Evolutionary conservation across 257 asterid species (phyloP).

Genomic region (Primulina tabacum): DNA sequence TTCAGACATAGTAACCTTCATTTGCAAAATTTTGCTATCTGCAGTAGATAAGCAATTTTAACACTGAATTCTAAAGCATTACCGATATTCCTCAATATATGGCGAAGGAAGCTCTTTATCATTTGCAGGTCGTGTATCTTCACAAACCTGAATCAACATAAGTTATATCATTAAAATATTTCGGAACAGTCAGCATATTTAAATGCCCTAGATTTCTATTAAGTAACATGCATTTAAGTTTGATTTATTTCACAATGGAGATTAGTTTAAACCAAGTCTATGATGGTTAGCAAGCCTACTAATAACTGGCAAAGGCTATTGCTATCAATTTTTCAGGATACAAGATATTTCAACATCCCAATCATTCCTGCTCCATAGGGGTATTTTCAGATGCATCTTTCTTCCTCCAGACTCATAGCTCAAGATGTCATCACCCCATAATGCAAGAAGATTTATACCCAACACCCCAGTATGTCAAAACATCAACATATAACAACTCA

Average conservation of each 20-base stretch:
- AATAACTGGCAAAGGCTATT: not conserved
- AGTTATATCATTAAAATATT: conserved; percentile 3
- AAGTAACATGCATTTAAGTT: not conserved
- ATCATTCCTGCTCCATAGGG: not conserved
- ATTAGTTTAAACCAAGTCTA: conserved; percentile 4
- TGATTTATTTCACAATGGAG: conserved; percentile 10
- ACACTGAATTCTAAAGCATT: conserved; percentile 22
- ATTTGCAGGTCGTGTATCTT: conserved; percentile 66
- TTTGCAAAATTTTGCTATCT: not conserved
- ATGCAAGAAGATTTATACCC: no score
- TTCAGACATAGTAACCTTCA: not conserved
- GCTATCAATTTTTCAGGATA: not conserved
- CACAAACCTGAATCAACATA: conserved; percentile 58
- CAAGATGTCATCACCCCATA: no score
- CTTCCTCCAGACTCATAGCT: not conserved
- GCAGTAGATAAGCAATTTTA: conserved; percentile 18
- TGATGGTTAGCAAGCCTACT: conserved; percentile 3
- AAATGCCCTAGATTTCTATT: not conserved
- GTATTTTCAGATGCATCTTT: not conserved
- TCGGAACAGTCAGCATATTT: conserved; percentile 5
- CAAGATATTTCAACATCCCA: not conserved
- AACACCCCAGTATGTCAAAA: no score
- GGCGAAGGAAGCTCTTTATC: conserved; percentile 94
- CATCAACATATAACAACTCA: conserved; percentile 4
- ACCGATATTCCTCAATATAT: conserved; percentile 88